Evolutionary conservation across 176 grass and related monocot genomes (phyloP), one percentile per base, ranked within the genome.

Genomic region (Carex parvula): DNA sequence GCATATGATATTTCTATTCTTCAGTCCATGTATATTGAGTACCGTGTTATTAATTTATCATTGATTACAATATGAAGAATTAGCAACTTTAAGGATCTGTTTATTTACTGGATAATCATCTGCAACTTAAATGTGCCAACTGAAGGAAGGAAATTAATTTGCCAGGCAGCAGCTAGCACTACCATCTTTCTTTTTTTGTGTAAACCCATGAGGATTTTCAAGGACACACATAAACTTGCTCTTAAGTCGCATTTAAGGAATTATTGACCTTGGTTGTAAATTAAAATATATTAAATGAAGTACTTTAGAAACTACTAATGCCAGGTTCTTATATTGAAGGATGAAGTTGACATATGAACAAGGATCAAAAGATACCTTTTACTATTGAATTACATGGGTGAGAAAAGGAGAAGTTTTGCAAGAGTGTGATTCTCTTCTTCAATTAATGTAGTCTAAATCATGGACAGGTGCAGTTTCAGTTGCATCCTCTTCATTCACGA

Each of bases 401-500:
- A 33, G 32, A 33, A 33, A 33, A 33, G 32, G 32, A 33, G 1
- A 33, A 33, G 32, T 33, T 33, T 41, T 15, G 67, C 67, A 9
- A 6, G 72, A 64, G 61, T 82, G 60, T 37, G 35, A 32, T 53
- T 33, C 72, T 57, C 21, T 74, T 44, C 37, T 62, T 16, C 60
- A 64, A 24, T 83, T 72, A 90, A 90, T 80, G 88, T 93, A 64
- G 87, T 22, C 89, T 79, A 58, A 91, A 89, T 18, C 75, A 79
- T 80, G 89, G 63, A 81, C 69, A 94, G 89, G 84, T 91, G 46
- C 91, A 91, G 80, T 81, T 66, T 24, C 84, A 24, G 26, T 61
- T 37, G 55, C 69, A 62, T 60, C 9, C 15, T 70, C 66, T 14
- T 87, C 62, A 59, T 14, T 84, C 39, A 66, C 41, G 33, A 87